A percentile compares a stretch with the other conserved stretches of the same genome.
phyloP scores from a whole-genome alignment of 2,329 filamentous ascomycete species.

The Nectriaceae sp. region DNA sequence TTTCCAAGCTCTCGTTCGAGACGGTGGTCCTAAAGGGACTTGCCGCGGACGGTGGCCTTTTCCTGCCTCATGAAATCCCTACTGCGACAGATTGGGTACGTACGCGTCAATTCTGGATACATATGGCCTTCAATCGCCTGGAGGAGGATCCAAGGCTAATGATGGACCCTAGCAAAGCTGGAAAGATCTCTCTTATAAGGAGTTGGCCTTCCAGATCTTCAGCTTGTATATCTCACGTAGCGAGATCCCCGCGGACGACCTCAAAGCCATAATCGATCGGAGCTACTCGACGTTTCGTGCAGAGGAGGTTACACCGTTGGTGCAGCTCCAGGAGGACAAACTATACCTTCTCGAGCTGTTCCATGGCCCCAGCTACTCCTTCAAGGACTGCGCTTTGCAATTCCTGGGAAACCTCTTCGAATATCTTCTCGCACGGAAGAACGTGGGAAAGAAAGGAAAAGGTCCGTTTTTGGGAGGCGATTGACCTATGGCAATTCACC shows the following conservation, averaged over 20 bases:
- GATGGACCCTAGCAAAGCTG: constrained; percentile 58
- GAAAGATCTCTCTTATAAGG: constrained; percentile 76
- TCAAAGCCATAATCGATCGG: constrained; percentile 74
- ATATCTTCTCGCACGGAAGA: constrained; percentile 75
- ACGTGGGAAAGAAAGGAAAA: constrained; percentile 48
- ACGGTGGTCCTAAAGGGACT: constrained; percentile 85
- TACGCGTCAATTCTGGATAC: constrained; percentile 13
- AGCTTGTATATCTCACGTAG: constrained; percentile 73
- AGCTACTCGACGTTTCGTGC: constrained; percentile 87
- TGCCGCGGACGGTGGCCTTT: constrained; percentile 80
- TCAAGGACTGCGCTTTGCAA: constrained; percentile 91
- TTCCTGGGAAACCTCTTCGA: constrained; percentile 92
- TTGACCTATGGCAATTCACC: not conserved
- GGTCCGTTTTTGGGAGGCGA: constrained; percentile 35
- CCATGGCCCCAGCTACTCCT: constrained; percentile 90
- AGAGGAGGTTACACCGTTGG: constrained; percentile 68
- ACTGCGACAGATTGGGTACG: constrained; percentile 57
- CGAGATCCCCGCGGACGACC: constrained; percentile 56
- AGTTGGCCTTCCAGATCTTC: constrained; percentile 83
- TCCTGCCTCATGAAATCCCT: constrained; percentile 81
- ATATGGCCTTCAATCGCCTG: not conserved
- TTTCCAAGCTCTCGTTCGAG: constrained; percentile 74
- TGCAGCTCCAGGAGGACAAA: constrained; percentile 52
- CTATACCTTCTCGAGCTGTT: constrained; percentile 83
- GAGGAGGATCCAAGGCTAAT: not conserved